Evolutionary conservation across 306 rosid species (phyloP).

Genomic region (Cicer arietinum): DNA sequence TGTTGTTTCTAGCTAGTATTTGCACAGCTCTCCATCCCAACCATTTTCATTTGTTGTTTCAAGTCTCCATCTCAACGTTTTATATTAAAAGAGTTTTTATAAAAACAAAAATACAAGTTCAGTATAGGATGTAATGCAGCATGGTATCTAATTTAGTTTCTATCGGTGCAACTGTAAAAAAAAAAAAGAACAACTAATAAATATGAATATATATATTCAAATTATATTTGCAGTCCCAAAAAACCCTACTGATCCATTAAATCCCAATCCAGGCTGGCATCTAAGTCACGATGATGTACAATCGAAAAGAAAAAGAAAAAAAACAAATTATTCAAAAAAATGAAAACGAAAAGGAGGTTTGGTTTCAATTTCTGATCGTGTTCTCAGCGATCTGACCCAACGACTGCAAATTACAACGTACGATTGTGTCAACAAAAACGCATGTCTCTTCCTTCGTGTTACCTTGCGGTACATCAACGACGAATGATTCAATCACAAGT

Average conservation of each 20-base stretch:
- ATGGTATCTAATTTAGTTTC: not conserved
- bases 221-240: conserved; percentile 39
- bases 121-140: not conserved
- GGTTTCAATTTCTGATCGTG: not conserved
- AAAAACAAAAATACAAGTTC: not conserved
- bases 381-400: conserved; percentile 60
- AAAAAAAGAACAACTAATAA: not conserved
- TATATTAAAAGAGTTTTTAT: too few relatives aligned
- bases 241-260: conserved; percentile 31
- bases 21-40: too few relatives aligned
- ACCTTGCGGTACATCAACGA: conserved; percentile 65
- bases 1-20: too few relatives aligned
- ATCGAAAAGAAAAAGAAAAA: conserved; percentile 25
- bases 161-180: not conserved
- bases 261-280: conserved; percentile 33
- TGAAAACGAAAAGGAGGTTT: not conserved
- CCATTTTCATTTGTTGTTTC: too few relatives aligned
- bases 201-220: conserved; percentile 22
- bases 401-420: conserved; percentile 67
- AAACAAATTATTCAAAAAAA: not conserved
- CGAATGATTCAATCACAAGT: conserved; percentile 61
- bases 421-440: conserved; percentile 62
- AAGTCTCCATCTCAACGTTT: too few relatives aligned
- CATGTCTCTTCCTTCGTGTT: conserved; percentile 70
- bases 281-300: not conserved